Percentiles rank a stretch among this genome's conserved stretches.
These are phyloP conservation scores for Lactarius quietus DNA, from an alignment of 768 basidiomycete species.

Conservation along the genomic window DNA sequence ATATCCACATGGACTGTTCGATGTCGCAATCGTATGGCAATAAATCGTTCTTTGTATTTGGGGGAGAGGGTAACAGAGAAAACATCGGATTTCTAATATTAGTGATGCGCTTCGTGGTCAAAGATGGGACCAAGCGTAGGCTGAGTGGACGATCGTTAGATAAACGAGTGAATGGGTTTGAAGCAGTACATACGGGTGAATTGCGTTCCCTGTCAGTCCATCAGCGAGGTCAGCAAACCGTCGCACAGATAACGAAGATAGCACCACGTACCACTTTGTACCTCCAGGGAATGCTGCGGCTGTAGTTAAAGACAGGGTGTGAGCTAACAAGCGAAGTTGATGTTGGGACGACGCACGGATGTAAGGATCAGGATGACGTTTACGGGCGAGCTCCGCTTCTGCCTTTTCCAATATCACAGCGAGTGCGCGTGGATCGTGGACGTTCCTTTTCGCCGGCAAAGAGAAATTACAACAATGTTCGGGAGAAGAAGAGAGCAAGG, in stretches of 20 bases:
- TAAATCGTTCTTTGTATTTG: background rate
- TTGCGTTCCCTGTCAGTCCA: conserved; percentile 69
- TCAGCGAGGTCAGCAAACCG: conserved; percentile 6
- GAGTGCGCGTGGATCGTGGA: conserved; percentile 80
- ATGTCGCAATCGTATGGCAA: background rate
- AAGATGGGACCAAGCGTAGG: conserved; percentile 26
- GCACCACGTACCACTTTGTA: conserved; percentile 81
- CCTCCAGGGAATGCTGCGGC: conserved; percentile 83
- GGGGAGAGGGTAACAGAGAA: background rate
- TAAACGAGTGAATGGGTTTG: background rate
- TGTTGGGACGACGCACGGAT: conserved; percentile 48
- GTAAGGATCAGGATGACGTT: conserved; percentile 88
- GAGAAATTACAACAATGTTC: background rate
- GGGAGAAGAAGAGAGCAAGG: background rate
- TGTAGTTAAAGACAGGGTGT: conserved; percentile 37
- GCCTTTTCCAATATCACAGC: conserved; percentile 75
- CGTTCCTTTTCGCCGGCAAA: conserved; percentile 47
- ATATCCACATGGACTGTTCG: background rate
- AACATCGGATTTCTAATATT: background rate
- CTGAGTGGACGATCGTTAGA: conserved; percentile 1
- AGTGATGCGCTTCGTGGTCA: conserved; percentile 23
- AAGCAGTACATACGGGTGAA: conserved; percentile 55
- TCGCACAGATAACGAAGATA: conserved; percentile 7
- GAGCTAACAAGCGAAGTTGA: conserved; percentile 7
- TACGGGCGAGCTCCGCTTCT: conserved; percentile 65